Evolutionary conservation across 176 grass and related monocot species (phyloP).

Genomic region (Pontederia crassipes): DNA sequence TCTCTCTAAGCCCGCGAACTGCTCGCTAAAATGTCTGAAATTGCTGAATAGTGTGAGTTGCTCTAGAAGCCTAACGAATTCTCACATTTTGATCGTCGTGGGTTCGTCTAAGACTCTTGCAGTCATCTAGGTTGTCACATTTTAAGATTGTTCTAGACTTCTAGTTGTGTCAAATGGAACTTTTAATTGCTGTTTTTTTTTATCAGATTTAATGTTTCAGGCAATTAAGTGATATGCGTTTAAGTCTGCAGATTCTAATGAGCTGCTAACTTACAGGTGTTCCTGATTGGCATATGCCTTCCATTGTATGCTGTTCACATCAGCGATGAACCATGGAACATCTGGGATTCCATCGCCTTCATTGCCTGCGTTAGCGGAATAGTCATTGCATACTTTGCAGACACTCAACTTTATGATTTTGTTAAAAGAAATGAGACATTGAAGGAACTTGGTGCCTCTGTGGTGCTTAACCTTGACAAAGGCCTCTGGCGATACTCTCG

Average conservation of each 20-base stretch:
- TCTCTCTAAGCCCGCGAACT: neutral
- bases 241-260: slow-evolving; percentile 1
- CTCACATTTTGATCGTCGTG: neutral
- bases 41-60: no score
- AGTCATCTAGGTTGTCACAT: no score
- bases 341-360: slow-evolving; percentile 47
- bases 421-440: slow-evolving; percentile 38
- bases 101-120: no score
- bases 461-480: slow-evolving; percentile 36
- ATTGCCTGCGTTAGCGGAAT: slow-evolving; percentile 40
- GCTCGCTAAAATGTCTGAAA: slow-evolving; percentile 36
- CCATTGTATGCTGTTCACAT: slow-evolving; percentile 72
- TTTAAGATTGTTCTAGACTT: neutral
- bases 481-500: slow-evolving; percentile 77
- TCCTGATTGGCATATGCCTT: slow-evolving; percentile 80
- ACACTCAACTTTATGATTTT: slow-evolving; percentile 76
- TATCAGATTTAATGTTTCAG: neutral
- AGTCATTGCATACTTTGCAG: slow-evolving; percentile 50
- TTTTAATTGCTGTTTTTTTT: neutral
- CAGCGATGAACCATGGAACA: slow-evolving; percentile 31
- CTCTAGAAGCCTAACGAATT: neutral
- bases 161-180: no score
- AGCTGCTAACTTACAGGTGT: slow-evolving; percentile 32
- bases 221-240: neutral
- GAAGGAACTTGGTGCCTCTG: slow-evolving; percentile 26